Conservation (phyloP, 1,139 yeast species). For the Candida gigantensis region DNA sequence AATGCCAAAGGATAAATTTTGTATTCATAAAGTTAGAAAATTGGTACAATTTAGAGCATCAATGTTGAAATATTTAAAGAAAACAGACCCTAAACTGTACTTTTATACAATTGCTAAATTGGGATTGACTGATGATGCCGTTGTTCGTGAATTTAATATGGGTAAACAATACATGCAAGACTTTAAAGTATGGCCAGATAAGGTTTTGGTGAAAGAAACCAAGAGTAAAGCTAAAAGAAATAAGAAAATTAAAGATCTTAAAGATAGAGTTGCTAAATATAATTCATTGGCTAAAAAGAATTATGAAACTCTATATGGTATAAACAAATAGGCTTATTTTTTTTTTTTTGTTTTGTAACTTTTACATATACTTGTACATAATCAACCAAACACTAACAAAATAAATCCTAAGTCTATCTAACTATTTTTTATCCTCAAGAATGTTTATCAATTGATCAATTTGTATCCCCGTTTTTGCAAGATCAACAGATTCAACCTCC, state of each 20-base stretch:
- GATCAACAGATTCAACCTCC: constrained; percentile 20
- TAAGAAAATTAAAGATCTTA: constrained; percentile 35
- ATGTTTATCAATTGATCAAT: constrained; percentile 4
- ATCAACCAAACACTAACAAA: not conserved
- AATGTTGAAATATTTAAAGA: constrained; percentile 76
- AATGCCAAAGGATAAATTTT: constrained; percentile 71
- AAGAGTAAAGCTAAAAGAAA: constrained; percentile 33
- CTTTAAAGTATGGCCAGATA: constrained; percentile 78
- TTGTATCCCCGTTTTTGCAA: not conserved
- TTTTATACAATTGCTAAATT: constrained; percentile 83
- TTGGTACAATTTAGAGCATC: constrained; percentile 88
- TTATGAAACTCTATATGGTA: constrained; percentile 20
- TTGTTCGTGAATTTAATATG: constrained; percentile 80
- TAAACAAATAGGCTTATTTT: no score
- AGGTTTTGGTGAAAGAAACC: constrained; percentile 45
- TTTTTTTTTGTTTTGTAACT: no score
- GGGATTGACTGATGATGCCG: constrained; percentile 81
- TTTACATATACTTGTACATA: no score
- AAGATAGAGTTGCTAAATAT: constrained; percentile 43
- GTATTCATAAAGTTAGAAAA: constrained; percentile 72
- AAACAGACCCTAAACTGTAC: constrained; percentile 76
- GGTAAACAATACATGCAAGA: constrained; percentile 83
- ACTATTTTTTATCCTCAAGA: not conserved
- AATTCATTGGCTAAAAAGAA: constrained; percentile 45
- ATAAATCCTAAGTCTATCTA: no score